Percentiles rank a stretch among this genome's conserved stretches.
phyloP scores from a whole-genome alignment of 495 filamentous ascomycete genomes.

The Tetracladium setigerum region DNA sequence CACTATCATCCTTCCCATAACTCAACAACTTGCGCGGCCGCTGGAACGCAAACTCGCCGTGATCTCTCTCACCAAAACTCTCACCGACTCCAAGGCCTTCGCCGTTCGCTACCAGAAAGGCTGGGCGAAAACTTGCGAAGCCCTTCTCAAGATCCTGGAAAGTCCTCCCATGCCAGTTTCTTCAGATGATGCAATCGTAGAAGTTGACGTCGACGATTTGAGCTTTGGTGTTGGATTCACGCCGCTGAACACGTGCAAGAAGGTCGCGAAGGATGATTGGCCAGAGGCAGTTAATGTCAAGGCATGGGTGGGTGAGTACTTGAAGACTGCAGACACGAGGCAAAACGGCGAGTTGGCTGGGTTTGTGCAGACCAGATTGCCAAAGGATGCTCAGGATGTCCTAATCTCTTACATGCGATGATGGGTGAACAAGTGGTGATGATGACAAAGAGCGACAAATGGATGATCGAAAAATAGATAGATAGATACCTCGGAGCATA shows the following conservation, averaged over 20 bases:
- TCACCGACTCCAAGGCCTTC: conserved; percentile 76
- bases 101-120: conserved; percentile 64
- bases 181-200: conserved; percentile 64
- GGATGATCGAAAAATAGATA: not conserved
- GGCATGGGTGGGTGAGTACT: conserved; percentile 66
- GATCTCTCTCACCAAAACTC: conserved; percentile 81
- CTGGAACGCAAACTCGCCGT: conserved; percentile 91
- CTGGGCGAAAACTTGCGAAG: conserved; percentile 80
- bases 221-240: conserved; percentile 93
- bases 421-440: not conserved
- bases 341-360: conserved; percentile 44
- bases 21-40: conserved; percentile 76
- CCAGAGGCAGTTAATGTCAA: conserved; percentile 75
- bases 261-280: conserved; percentile 60
- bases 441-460: too few species aligned
- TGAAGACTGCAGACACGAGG: conserved; percentile 44
- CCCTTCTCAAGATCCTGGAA: conserved; percentile 78
- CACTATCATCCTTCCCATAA: conserved; percentile 76
- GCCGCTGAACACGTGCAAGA: conserved; percentile 78
- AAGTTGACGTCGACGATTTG: conserved; percentile 88
- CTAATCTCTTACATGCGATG: conserved; percentile 49
- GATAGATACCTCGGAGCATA: not conserved
- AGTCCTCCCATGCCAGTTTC: conserved; percentile 69
- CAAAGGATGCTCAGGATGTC: conserved; percentile 45
- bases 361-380: conserved; percentile 52